Base-by-base conservation (phyloP, 2,329 filamentous ascomycete genomes). In the Xylaria sp. region DNA sequence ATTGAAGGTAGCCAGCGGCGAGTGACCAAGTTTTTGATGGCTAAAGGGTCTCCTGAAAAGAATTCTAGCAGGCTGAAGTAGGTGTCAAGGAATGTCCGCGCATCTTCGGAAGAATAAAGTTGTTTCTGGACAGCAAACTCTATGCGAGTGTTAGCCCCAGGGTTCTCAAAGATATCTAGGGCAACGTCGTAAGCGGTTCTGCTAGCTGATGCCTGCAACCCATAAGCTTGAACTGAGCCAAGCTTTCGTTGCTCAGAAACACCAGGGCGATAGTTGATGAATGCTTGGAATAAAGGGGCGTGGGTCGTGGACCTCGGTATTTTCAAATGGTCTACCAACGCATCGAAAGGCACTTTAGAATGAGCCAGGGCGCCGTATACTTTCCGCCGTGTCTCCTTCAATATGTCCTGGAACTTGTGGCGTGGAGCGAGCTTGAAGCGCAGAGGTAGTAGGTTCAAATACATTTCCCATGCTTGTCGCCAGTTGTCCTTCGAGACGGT, bases 361-460 rank as follows among this genome's bases (percentile, higher is more conserved):
- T 86, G 75, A 0, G 66, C 70, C 0, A 87, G 75, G 0, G 82
- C 85, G 0, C 55, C 62, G 24, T 82, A 78, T 1, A 21, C 74
- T 69, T 64, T 74, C 73, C 3, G 64, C 67, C 12, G 69, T 59
- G 11, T 71, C 63, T 12, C 62, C 30, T 17, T 65, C 64, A 12
- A 69, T 7, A 19, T 66, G 59, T 4, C 34, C 36, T 36, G 65
- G 68, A 60, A 56, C 1, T 19, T 64, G 6, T 48, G 27, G 1
- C 34, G 57, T 27, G 6, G 71, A 64, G 21, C 74, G 65, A 30
- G 72, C 69, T 3, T 36, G 65, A 86, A 81, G 0, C 78, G 77
- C 0, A 87, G 55, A 1, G 86, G 80, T 0, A 88, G 74, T 0
- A 87, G 72, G 65, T 88, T 87, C 2, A 87, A 66, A 48, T 83